Base-by-base conservation (phyloP, 179 eudicot species). In the Silene coronaria region DNA sequence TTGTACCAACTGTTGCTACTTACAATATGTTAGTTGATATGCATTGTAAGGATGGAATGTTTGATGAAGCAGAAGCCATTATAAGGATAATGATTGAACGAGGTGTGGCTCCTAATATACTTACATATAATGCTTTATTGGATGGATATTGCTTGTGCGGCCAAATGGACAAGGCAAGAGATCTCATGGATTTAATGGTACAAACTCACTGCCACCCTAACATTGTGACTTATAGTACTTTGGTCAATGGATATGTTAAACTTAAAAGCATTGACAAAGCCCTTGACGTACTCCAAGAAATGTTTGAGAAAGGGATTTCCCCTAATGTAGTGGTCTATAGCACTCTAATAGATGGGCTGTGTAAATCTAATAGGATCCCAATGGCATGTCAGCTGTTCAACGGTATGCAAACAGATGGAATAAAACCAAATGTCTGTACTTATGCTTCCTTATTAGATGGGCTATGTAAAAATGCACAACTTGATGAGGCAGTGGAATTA, bases 101-200 rank as follows among this genome's bases (percentile, higher is more conserved):
- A 24, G 71, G 71, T 36, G 22, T 17, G 42, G 2, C 6, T 32
- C 71, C 51, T 2, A 6, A n/a, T 21, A 36, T 9, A 2, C 13
- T n/a, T 45, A 38, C 55, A 2, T 67, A 36, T 14, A 67, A 38
- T 22, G 13, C 55, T n/a, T 23, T 67, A 4, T n/a, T 67, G 3
- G 71, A 19, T 67, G 55, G 71, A 13, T 38, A 34, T 67, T 67
- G 71, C n/a, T 34, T 36, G 24, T 45, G 14, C 12, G 55, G 71
- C 23, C 71, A n/a, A 45, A 67, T 38, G 55, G 23, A 28, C 12
- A 10, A 21, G 22, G 71, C 71, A 16, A 42, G 51, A 34, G 32
- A 28, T 28, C 36, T 17, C 19, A 28, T 67, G 71, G 51, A 42
- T 5, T 10, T 51, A 11, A 14, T 10, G 16, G 16, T 51, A 51